Evolutionary conservation across 345 rosid species (phyloP), one percentile per base, ranked within the genome.

Genomic region (Raphanus raphanistrum): DNA sequence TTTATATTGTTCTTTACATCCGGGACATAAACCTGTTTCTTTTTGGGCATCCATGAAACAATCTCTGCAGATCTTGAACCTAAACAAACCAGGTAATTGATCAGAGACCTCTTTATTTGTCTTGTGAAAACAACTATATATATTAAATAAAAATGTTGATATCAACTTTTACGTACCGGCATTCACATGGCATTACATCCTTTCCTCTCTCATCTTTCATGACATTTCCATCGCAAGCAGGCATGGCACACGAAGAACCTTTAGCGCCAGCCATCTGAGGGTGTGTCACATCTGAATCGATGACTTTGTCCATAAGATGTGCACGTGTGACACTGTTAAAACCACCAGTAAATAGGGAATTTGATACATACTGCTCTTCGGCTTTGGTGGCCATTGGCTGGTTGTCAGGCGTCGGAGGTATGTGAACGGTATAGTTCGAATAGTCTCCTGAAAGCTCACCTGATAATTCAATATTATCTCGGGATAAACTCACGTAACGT

Each of bases 251-350:
- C 1, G 58, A 52, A 52, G 58, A 52, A 52, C 58, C 58, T 52
- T 52, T 52, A 52, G 58, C 58, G 3, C 58, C 58, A 52, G 58
- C 58, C 58, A 52, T 52, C 58, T 52, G 58, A 52, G 58, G 58
- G 26, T 52, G 58, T 52, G 58, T 52, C 26, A 52, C 58, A 52
- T 52, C 58, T 52, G 58, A 52, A 52, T 52, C 58, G 25, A 52
- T 52, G 58, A 52, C 58, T 52, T 52, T 52, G 58, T 52, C 58
- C 58, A 52, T 52, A 16, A 52, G 58, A 52, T 52, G 58, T 16
- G 58, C 58, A 52, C 58, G 58, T 3, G 58, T 52, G 58, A 52
- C 58, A 15, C 58, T 52, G 58, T 52, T 52, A 52, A 52, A 52
- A 15, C 58, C 58, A 52, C 58, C 58, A 16, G 58, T 52, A 52